A percentile compares a stretch with the other conserved stretches of the same genome.
Conservation (phyloP, 371 early-diverging fungal species). For the Rhizopus sp. region DNA sequence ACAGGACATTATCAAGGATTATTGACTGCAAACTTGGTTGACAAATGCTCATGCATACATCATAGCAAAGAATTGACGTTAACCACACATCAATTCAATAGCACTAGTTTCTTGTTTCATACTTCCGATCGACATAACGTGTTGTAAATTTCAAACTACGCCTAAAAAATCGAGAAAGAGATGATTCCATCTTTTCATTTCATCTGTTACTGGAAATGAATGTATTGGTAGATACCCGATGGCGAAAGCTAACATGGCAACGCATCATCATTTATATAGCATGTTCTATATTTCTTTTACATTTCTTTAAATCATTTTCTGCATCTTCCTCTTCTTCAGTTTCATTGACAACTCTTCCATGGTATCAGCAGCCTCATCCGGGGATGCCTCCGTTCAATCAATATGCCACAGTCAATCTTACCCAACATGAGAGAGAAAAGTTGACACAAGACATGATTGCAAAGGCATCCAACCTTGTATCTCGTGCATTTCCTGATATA, state of each 20-base stretch:
- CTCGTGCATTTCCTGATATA: conserved; percentile 4
- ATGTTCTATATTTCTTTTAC: conserved; percentile 8
- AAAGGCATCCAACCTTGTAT: conserved; percentile 7
- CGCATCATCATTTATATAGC: conserved; percentile 12
- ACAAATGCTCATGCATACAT: no score
- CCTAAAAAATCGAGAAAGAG: no score
- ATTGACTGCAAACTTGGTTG: no score
- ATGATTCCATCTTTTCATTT: no score
- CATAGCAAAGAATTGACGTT: no score
- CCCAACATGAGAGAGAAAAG: conserved; percentile 12
- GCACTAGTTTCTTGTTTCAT: no score
- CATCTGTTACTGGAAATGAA: no score
- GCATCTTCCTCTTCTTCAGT: neutral
- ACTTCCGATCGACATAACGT: no score
- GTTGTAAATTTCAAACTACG: no score
- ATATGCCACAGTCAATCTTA: conserved; percentile 15
- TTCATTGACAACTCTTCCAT: conserved; percentile 6
- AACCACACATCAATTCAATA: no score
- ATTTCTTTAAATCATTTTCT: conserved; percentile 12
- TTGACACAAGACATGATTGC: conserved; percentile 6
- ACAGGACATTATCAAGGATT: no score
- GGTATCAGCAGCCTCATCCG: conserved; percentile 19
- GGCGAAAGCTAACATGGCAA: conserved; percentile 17
- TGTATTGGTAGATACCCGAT: conserved; percentile 3
- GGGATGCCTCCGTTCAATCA: neutral